These are phyloP conservation scores for Rhizopogon vulgaris DNA, from an alignment of 768 basidiomycete species.

Conservation along the genomic window DNA sequence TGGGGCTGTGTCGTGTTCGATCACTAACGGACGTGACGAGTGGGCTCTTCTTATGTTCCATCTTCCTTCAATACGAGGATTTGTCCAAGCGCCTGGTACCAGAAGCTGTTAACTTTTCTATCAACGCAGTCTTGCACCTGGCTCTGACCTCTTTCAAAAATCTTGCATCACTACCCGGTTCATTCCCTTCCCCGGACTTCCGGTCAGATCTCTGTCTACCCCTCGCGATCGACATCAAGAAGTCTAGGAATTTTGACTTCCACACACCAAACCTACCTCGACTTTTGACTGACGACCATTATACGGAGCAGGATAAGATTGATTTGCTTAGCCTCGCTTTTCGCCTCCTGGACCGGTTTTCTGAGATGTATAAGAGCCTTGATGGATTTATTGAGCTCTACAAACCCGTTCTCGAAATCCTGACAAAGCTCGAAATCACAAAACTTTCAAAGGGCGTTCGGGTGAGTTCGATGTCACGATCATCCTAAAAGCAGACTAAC, in stretches of 20 bases:
- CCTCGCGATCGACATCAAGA: conserved; percentile 33
- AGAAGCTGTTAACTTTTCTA: conserved; percentile 80
- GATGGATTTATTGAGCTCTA: conserved; percentile 86
- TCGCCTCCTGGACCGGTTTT: conserved; percentile 58
- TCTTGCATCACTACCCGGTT: conserved; percentile 50
- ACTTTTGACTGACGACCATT: conserved; percentile 29
- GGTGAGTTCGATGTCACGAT: conserved; percentile 33
- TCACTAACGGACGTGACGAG: conserved; percentile 69
- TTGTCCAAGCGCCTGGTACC: conserved; percentile 85
- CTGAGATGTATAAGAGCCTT: conserved; percentile 70
- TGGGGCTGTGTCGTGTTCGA: conserved; percentile 77
- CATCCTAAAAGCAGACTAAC: background rate
- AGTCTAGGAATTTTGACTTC: conserved; percentile 33
- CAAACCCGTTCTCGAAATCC: conserved; percentile 53
- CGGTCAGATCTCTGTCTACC: conserved; percentile 37
- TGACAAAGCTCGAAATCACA: conserved; percentile 46
- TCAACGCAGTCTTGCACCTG: conserved; percentile 66
- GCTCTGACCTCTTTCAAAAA: conserved; percentile 54
- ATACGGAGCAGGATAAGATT: conserved; percentile 59
- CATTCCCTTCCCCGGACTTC: conserved; percentile 71
- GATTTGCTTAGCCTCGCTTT: conserved; percentile 63
- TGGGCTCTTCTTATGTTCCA: conserved; percentile 83
- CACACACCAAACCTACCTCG: conserved; percentile 42
- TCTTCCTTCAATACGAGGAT: conserved; percentile 79
- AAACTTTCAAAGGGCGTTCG: conserved; percentile 45